A percentile compares a stretch with the other conserved stretches of the same genome.
These are phyloP conservation scores for Cladobotryum protrusum DNA, from an alignment of 2,329 filamentous ascomycete genomes.

Conservation along the genomic window DNA sequence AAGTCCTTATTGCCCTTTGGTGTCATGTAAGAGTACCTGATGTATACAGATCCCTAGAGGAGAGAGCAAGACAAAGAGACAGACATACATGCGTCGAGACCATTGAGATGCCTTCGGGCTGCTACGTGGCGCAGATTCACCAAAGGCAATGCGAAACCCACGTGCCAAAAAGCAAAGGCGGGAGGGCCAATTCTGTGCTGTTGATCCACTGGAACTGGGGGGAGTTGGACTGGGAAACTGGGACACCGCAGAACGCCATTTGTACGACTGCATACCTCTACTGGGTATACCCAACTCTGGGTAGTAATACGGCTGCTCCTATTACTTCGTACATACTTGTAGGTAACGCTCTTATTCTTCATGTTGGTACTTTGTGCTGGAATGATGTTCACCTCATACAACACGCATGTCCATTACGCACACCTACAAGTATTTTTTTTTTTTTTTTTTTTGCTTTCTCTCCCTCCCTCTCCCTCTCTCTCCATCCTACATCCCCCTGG, in stretches of 20 bases:
- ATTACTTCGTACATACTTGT: not conserved
- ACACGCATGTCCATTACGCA: too few relatives aligned
- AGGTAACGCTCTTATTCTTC: not conserved
- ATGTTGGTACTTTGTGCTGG: not conserved
- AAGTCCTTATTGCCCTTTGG: too few relatives aligned
- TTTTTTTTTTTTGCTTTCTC: not conserved
- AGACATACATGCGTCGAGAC: too few relatives aligned
- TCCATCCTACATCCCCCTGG: not conserved
- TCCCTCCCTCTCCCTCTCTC: not conserved
- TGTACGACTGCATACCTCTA: too few relatives aligned
- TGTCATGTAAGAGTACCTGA: too few relatives aligned
- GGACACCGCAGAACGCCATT: slow-evolving; percentile 14
- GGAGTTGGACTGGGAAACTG: not conserved
- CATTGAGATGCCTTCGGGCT: too few relatives aligned
- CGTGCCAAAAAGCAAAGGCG: slow-evolving; percentile 1
- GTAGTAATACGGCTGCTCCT: not conserved
- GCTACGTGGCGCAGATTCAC: not conserved
- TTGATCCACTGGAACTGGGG: not conserved
- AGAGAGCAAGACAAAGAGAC: too few relatives aligned
- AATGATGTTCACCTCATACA: too few relatives aligned
- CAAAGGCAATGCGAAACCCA: not conserved
- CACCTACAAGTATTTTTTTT: not conserved
- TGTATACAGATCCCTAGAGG: too few relatives aligned
- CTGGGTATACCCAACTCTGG: too few relatives aligned
- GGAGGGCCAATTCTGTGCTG: not conserved